Base-by-base conservation (phyloP, 192 early-diverging fungal genomes). In the Linnemannia hyalina region DNA sequence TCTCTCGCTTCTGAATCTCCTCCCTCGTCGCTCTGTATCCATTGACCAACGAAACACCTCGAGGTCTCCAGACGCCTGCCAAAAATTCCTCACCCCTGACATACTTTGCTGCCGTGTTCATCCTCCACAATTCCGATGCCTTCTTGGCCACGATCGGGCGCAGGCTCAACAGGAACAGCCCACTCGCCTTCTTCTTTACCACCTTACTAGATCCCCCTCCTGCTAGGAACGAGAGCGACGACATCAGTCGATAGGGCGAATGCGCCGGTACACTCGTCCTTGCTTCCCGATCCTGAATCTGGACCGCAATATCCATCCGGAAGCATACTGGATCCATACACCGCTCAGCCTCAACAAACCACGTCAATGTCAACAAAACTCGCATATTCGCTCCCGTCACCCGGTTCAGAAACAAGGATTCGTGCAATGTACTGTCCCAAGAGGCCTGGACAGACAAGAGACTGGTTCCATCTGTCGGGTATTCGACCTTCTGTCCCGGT, bases 341-440 rank as follows among this genome's bases (percentile, higher is more conserved):
- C 65, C 93, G 90, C 57, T 91, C 93, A 0, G 93, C 90, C 60
- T 92, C 92, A 4, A 95, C 81, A 23, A 87, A 80, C 88, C 95
- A 92, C 11, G 83, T 88, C 54, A 95, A 52, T 1, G 90, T 81
- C 35, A 95, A 86, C 29, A 92, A 77, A 11, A 96, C 90, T 16
- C 93, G 91, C 80, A 91, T 90, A 29, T 89, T 84, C 8, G 92
- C 74, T n/a, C 80, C 80, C 2, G 95, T 96, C 10, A 94, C 90
- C 63, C 90, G 73, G 75, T 96, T 93, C n/a, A 96, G 84, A 68
- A 95, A 90, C 4, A 91, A 71, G 4, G 92, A 94, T 35, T 93
- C 95, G 47, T 95, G 93, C 4, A 96, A 88, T 1, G 95, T 94
- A 7, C 94, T 94, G 57, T 96, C 95, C 95, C 95, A 96, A 11